Base-by-base conservation (phyloP, 768 basidiomycete genomes). In the Rubroboletus satanas region DNA sequence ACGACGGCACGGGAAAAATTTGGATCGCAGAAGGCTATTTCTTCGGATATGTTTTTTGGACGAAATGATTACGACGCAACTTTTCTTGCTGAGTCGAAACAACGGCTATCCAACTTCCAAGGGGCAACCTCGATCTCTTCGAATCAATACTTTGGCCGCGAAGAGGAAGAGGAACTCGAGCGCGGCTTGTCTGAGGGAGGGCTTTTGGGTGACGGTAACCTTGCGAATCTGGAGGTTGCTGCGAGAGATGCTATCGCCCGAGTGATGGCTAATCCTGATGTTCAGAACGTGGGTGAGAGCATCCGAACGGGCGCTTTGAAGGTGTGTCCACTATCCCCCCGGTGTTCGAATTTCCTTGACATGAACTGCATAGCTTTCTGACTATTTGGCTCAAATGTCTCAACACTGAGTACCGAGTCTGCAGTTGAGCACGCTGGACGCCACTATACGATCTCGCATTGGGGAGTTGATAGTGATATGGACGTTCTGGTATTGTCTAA, bases 21-120 rank as follows among this genome's bases (percentile, higher is more conserved):
- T 69, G 91, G 93, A 2, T 71, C 66, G 55, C 97, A 98, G 69
- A 99, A 98, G 68, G 93, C 83, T 51, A 99, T 99, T 69, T 98
- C 95, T 6, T 96, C 93, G 4, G 97, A 98, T 66, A 93, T 94
- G 90, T 98, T 88, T 77, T 98, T 98, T 69, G 93, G 87, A 23
- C 83, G 96, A 39, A 88, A 89, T 46, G 71, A 84, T 21, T 98
- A 97, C 73, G 95, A 98, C 66, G 83, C 91, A 2, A 64, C 70
- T 36, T 78, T 83, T 4, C 64, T 81, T 39, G 73, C 77, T 44
- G 93, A 98, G 73, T 94, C 94, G 6, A 88, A 92, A 65, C 73
- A 79, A 11, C 85, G 96, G 3, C 75, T 98, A 39, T 82, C 87
- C 62, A 75, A 81, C 38, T 99, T 99, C 83, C 83, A 85, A 64